Conservation (phyloP, 2,329 filamentous ascomycete genomes). For the Colletotrichum siamense region DNA sequence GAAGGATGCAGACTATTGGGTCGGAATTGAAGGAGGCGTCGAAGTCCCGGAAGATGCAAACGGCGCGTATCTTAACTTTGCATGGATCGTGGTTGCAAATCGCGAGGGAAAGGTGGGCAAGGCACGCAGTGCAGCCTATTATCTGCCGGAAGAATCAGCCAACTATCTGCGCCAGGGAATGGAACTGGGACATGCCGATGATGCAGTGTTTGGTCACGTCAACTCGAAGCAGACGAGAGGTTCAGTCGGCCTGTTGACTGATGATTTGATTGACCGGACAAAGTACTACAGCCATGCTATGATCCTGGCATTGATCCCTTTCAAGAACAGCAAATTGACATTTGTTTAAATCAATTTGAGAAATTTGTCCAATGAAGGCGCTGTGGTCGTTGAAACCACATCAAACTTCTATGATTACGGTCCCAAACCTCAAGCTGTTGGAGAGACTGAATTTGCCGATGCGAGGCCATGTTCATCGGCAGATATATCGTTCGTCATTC, state of each 20-base stretch:
- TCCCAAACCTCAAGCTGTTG: not conserved
- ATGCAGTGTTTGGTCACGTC: constrained; percentile 39
- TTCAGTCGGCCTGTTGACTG: constrained; percentile 45
- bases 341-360: constrained; percentile 25
- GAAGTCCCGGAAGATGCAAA: constrained; percentile 27
- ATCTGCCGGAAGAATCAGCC: constrained; percentile 41
- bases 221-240: constrained; percentile 44
- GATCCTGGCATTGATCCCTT: constrained; percentile 45
- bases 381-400: not conserved
- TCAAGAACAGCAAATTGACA: constrained; percentile 37
- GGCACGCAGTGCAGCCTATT: constrained; percentile 42
- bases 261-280: constrained; percentile 38
- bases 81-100: constrained; percentile 42
- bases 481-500: not conserved
- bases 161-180: constrained; percentile 38
- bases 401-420: not conserved
- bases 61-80: constrained; percentile 38
- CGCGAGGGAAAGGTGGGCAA: constrained; percentile 35
- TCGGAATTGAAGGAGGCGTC: constrained; percentile 47
- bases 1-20: constrained; percentile 42
- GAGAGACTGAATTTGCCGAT: not conserved
- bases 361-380: not conserved
- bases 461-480: not conserved
- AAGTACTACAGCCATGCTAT: constrained; percentile 43
- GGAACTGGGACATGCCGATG: constrained; percentile 45